These are phyloP conservation scores for Hymenoscyphus fraxineus DNA, from an alignment of 2,329 filamentous ascomycete genomes.

Conservation along the genomic window DNA sequence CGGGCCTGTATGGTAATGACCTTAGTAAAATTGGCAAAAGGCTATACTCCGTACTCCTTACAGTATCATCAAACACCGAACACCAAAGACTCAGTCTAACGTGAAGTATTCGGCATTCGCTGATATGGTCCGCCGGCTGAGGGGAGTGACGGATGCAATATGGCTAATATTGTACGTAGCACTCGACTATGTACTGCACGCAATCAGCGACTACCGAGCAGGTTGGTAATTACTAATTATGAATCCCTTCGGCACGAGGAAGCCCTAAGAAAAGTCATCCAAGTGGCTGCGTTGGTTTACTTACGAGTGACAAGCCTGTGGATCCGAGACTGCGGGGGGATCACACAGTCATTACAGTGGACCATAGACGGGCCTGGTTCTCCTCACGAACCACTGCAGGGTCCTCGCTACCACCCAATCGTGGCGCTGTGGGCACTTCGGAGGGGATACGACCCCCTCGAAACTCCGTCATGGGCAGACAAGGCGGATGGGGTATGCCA, in stretches of 20 bases:
- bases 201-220: too few species aligned
- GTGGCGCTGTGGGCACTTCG: background rate
- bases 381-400: constrained; percentile 2
- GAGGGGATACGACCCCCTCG: background rate
- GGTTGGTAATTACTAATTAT: background rate
- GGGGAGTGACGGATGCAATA: too few species aligned
- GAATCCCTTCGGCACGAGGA: background rate
- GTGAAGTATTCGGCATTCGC: too few species aligned
- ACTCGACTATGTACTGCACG: too few species aligned
- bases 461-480: background rate
- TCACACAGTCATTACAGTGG: background rate
- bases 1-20: too few species aligned
- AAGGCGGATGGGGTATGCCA: background rate
- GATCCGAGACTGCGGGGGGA: background rate
- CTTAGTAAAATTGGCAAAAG: too few species aligned
- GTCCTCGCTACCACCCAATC: background rate
- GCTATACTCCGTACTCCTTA: too few species aligned
- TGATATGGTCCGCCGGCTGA: too few species aligned
- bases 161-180: too few species aligned
- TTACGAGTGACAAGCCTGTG: constrained; percentile 2
- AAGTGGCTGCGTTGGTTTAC: background rate
- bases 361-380: background rate
- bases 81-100: too few species aligned
- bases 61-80: too few species aligned
- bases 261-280: background rate